A percentile compares a stretch with the other conserved stretches of the same genome.
These are phyloP conservation scores for Vitis hybrid DNA, from an alignment of 177 flowering plant genomes.

Conservation along the genomic window DNA sequence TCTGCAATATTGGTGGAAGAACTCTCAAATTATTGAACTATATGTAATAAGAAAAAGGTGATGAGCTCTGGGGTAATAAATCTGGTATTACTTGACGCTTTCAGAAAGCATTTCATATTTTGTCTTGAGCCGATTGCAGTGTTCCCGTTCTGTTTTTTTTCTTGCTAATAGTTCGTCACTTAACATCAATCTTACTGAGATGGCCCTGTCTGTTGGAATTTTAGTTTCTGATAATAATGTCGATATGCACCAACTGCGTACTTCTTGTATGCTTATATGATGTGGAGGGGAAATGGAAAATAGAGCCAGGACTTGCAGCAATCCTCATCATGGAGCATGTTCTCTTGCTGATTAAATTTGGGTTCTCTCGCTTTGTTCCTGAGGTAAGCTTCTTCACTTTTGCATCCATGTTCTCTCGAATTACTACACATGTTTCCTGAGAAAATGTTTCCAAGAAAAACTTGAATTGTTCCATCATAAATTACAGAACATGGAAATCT, in stretches of 20 bases:
- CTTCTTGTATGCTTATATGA: slow-evolving; percentile 88
- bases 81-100: too few species aligned
- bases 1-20: too few species aligned
- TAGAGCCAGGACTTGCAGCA: slow-evolving; percentile 94
- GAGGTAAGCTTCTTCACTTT: slow-evolving; percentile 48
- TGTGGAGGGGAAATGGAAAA: slow-evolving; percentile 78
- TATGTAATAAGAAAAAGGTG: too few species aligned
- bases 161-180: background rate
- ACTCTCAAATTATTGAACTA: too few species aligned
- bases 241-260: slow-evolving; percentile 86
- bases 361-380: slow-evolving; percentile 79
- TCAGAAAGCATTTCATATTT: background rate
- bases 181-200: background rate
- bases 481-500: background rate
- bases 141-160: background rate
- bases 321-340: slow-evolving; percentile 86
- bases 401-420: background rate
- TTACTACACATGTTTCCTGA: background rate
- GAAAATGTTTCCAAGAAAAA: too few species aligned
- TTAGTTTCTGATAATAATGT: slow-evolving; percentile 85
- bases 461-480: too few species aligned
- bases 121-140: background rate
- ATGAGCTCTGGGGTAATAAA: too few species aligned
- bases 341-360: slow-evolving; percentile 78
- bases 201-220: slow-evolving; percentile 12